Evolutionary conservation across 1,284 basidiomycete species (phyloP).

Genomic region (Sporisorium graminicola): DNA sequence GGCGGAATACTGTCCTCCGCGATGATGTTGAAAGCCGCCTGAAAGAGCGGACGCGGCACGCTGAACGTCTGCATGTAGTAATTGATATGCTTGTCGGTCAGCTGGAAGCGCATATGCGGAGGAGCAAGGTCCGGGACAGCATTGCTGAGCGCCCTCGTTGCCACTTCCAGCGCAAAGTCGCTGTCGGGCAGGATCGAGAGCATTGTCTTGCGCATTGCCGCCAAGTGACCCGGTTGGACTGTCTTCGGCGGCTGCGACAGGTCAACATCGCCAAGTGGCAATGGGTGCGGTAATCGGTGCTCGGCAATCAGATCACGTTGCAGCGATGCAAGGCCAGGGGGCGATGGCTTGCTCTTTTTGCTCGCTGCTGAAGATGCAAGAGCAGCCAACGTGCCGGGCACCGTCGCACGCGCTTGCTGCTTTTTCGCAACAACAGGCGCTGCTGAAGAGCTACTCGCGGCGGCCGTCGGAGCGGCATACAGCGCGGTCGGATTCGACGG

Average conservation of each 20-base stretch:
- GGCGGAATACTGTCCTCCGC: slow-evolving; percentile 32
- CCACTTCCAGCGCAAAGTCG: slow-evolving; percentile 32
- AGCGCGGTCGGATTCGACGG: slow-evolving; percentile 6
- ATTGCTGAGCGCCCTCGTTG: slow-evolving; percentile 12
- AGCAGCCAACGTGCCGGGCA: slow-evolving; percentile 1
- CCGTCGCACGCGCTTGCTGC: background rate
- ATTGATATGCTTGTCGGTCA: slow-evolving; percentile 46
- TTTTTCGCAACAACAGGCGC: background rate
- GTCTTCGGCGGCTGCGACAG: slow-evolving; percentile 15
- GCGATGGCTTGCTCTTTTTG: slow-evolving; percentile 11
- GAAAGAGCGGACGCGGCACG: slow-evolving; percentile 29
- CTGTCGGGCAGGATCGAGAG: slow-evolving; percentile 30
- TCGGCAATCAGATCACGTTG: slow-evolving; percentile 40
- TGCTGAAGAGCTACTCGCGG: background rate
- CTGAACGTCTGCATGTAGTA: slow-evolving; percentile 40
- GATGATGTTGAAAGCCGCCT: slow-evolving; percentile 38
- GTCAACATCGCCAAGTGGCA: slow-evolving; percentile 25
- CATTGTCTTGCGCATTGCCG: slow-evolving; percentile 34
- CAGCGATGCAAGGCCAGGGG: slow-evolving; percentile 12
- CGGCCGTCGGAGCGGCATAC: slow-evolving; percentile 5
- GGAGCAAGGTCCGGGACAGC: slow-evolving; percentile 20
- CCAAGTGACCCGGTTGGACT: slow-evolving; percentile 35
- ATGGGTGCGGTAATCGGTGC: slow-evolving; percentile 21
- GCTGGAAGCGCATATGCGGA: slow-evolving; percentile 38
- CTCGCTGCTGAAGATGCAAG: slow-evolving; percentile 6